Conservation (phyloP, 805 yeast genomes). For the Schizosaccharomyces japonicus region DNA sequence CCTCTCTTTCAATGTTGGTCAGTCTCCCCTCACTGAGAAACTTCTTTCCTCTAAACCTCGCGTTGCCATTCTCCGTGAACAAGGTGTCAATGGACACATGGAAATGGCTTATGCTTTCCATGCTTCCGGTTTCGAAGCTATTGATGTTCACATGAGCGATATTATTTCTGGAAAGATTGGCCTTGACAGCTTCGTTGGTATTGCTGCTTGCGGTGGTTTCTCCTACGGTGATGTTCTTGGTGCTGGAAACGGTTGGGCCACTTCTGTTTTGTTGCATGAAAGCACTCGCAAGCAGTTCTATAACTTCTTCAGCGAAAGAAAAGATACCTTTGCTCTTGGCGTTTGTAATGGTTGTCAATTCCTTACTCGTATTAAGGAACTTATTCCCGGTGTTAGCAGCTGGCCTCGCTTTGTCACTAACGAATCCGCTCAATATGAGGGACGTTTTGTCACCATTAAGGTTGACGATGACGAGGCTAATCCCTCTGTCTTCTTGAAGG, state of each 20-base stretch:
- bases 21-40: background rate
- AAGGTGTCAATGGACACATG: constrained; percentile 93
- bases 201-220: constrained; percentile 98
- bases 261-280: constrained; percentile 69
- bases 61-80: constrained; percentile 92
- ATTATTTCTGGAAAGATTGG: constrained; percentile 47
- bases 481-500: constrained; percentile 46
- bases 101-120: constrained; percentile 96
- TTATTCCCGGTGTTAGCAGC: constrained; percentile 79
- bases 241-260: constrained; percentile 98
- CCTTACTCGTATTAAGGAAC: constrained; percentile 56
- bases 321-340: constrained; percentile 88
- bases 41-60: constrained; percentile 30
- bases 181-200: constrained; percentile 61
- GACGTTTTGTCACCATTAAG: constrained; percentile 77
- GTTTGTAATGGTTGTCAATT: constrained; percentile 98
- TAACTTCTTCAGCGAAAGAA: constrained; percentile 61
- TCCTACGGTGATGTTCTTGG: constrained; percentile 97
- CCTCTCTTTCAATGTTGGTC: constrained; percentile 29
- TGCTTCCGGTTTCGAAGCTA: constrained; percentile 81
- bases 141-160: constrained; percentile 94
- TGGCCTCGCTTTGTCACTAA: constrained; percentile 95
- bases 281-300: constrained; percentile 51
- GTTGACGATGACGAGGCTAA: constrained; percentile 30
- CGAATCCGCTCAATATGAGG: constrained; percentile 83